Conservation (phyloP, 2,329 filamentous ascomycete species). For the Cordyceps militaris region DNA sequence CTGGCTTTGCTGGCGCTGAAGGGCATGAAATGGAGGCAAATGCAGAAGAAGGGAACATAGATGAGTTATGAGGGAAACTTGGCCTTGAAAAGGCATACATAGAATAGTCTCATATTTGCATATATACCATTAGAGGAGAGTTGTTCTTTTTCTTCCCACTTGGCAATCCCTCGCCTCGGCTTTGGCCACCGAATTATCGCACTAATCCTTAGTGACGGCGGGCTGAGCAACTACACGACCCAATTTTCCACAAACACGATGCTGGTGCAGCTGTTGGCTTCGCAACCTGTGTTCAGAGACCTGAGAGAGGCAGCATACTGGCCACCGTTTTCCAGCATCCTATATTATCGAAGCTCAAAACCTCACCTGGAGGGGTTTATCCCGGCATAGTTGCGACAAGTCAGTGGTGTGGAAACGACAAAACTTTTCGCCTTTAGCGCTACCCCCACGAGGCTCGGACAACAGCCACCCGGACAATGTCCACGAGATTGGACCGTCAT, state of each 20-base stretch:
- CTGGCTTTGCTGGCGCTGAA: constrained; percentile 34
- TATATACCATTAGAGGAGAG: background rate
- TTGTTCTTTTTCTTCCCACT: too few species aligned
- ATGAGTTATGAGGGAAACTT: background rate
- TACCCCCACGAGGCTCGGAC: background rate
- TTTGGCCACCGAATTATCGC: too few species aligned
- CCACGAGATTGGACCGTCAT: background rate
- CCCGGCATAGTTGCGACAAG: background rate
- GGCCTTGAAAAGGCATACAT: background rate
- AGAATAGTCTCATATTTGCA: background rate
- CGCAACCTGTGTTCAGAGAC: too few species aligned
- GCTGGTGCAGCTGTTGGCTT: background rate
- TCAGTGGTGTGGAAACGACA: background rate
- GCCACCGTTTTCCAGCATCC: too few species aligned
- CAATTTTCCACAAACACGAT: background rate
- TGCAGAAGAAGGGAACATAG: constrained; percentile 21
- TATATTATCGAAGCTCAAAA: background rate
- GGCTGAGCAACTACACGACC: background rate
- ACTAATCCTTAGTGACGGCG: too few species aligned
- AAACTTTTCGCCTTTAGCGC: background rate
- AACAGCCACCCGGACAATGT: background rate
- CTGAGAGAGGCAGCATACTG: background rate
- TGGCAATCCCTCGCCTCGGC: too few species aligned
- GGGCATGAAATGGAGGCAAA: constrained; percentile 37
- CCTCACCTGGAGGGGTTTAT: background rate